Conservation (phyloP, 352 stramenopile genomes). For the Hyaloperonospora arabidopsidis region DNA sequence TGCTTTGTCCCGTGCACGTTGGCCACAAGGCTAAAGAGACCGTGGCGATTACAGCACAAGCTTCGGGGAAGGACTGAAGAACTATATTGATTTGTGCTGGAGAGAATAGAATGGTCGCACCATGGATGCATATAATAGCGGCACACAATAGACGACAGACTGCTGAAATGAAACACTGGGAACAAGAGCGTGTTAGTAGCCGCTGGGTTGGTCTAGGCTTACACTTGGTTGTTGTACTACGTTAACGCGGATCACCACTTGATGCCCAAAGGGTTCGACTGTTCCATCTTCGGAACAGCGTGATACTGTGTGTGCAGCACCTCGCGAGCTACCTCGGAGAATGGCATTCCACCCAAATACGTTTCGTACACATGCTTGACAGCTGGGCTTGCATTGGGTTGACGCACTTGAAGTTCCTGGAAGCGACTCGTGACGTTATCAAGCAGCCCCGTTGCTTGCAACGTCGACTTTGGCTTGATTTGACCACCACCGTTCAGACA, state of each 20-base stretch:
- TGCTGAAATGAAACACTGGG: conserved; percentile 12
- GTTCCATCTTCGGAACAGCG: conserved; percentile 78
- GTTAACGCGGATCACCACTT: conserved; percentile 56
- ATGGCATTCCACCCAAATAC: conserved; percentile 65
- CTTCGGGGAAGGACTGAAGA: conserved; percentile 31
- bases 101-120: conserved; percentile 7
- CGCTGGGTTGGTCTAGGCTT: conserved; percentile 14
- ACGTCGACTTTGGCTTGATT: conserved; percentile 65
- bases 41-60: conserved; percentile 46
- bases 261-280: conserved; percentile 79
- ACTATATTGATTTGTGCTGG: neutral
- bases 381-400: conserved; percentile 57
- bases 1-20: conserved; percentile 77
- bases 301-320: conserved; percentile 79
- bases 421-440: conserved; percentile 60
- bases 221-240: conserved; percentile 7
- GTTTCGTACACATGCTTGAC: conserved; percentile 79
- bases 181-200: conserved; percentile 9
- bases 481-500: conserved; percentile 96
- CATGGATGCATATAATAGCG: conserved; percentile 2
- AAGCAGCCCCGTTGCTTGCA: conserved; percentile 49
- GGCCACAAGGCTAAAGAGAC: conserved; percentile 60
- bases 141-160: conserved; percentile 13
- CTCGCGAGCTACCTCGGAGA: conserved; percentile 53
- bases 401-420: conserved; percentile 50